Base-by-base conservation (phyloP, 148 eudicot species). In the Rheum nobile region DNA sequence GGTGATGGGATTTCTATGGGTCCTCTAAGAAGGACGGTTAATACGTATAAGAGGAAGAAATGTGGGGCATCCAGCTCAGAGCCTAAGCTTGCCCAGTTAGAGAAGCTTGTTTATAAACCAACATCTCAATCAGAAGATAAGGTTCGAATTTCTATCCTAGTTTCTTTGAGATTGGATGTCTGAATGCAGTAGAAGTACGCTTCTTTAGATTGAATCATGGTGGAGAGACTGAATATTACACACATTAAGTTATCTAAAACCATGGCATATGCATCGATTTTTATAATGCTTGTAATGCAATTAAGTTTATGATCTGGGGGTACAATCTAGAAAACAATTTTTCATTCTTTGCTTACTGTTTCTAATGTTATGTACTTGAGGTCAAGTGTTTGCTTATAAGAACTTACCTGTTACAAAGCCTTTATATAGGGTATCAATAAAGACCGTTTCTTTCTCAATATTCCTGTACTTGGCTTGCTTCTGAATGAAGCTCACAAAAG, bases 41-140 rank as follows among this genome's bases (percentile, higher is more conserved):
- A 57, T 68, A 71, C 48, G 0, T 71, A 71, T 41, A 71, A 71
- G 73, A 12, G 73, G 48, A 71, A 41, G 73, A 71, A 65, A 39
- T 39, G 48, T 4, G 73, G 73, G 19, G 50, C 8, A 4, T 71
- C 73, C 6, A 71, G 73, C 21, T 71, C 73, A 17, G 73, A 71
- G 50, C 50, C 50, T 28, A 71, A 24, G 50, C 32, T 71, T 22
- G 32, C 29, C 31, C 73, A 71, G 32, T 41, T 71, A 12, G 48
- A 71, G 50, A 71, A 71, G 31, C 73, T 71, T 71, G 46, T 43
- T 39, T n/a, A 4, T 71, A 31, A 65, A 65, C 9, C 70, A 32
- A 37, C 41, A 19, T 71, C 73, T 11, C 73, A 39, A 38, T 41
- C 73, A 2, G 73, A 39, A 41, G 50, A 71, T 43, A 43, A 71